These are phyloP conservation scores for Pseudohyphozyma bogoriensis DNA, from an alignment of 768 basidiomycete species.

Conservation along the genomic window DNA sequence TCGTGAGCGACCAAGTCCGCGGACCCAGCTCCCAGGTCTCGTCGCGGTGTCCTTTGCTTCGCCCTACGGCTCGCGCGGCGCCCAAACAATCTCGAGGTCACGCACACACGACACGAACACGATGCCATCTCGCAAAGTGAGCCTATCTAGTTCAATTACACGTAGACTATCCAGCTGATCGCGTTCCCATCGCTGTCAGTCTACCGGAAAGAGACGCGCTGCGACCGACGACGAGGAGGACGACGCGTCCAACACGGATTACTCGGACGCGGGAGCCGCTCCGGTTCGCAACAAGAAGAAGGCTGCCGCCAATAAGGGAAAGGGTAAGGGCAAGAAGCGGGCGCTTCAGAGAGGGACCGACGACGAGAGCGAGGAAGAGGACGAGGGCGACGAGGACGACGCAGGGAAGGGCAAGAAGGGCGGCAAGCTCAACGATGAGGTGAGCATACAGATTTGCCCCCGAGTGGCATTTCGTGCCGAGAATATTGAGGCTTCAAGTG, in stretches of 20 bases:
- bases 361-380: neutral
- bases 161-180: no score
- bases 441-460: neutral
- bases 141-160: no score
- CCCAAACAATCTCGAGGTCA: no score
- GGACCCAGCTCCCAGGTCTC: no score
- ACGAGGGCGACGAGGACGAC: neutral
- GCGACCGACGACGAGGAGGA: neutral
- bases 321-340: neutral
- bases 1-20: no score
- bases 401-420: constrained; percentile 1
- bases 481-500: no score
- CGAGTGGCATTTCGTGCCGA: neutral
- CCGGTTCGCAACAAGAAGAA: neutral
- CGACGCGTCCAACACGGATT: neutral
- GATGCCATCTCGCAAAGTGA: no score
- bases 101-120: no score
- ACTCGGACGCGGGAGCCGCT: constrained; percentile 2
- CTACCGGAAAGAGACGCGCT: no score
- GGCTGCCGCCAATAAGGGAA: constrained; percentile 3
- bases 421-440: constrained; percentile 15
- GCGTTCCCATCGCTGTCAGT: no score
- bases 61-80: no score
- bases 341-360: neutral
- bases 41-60: no score